These are phyloP conservation scores for Syzygium malaccense DNA, from an alignment of 441 rosid species.

Conservation along the genomic window DNA sequence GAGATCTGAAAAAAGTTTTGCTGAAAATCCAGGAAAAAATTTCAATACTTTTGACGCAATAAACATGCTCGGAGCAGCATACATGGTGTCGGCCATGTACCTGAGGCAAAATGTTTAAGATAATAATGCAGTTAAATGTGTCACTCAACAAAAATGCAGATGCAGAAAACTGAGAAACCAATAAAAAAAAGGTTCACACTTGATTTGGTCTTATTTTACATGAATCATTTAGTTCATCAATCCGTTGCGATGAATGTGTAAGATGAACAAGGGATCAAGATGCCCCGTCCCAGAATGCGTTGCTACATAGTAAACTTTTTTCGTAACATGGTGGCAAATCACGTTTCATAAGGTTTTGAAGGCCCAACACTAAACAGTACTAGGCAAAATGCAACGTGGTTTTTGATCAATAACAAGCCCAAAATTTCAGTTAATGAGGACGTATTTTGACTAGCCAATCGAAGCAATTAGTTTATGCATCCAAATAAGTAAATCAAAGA, in stretches of 20 bases:
- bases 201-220: not conserved
- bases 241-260: not conserved
- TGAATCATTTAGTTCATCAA: not conserved
- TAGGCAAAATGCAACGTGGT: not conserved
- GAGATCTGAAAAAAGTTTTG: not conserved
- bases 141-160: not conserved
- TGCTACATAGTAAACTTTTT: not conserved
- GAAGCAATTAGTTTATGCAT: not conserved
- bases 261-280: not conserved
- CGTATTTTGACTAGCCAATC: not conserved
- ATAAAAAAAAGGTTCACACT: not conserved
- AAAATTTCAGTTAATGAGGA: not conserved
- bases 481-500: not conserved
- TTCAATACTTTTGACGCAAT: not conserved
- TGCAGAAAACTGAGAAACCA: not conserved
- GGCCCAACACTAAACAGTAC: not conserved
- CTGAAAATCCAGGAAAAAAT: not conserved
- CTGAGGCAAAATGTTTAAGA: not conserved
- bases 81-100: not conserved
- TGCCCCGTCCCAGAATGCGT: not conserved
- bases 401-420: not conserved
- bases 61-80: not conserved
- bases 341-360: not conserved
- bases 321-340: not conserved
- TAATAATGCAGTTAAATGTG: not conserved